phyloP scores from a whole-genome alignment of 352 stramenopile genomes.

The Globisporangium rhizosaccharum region DNA sequence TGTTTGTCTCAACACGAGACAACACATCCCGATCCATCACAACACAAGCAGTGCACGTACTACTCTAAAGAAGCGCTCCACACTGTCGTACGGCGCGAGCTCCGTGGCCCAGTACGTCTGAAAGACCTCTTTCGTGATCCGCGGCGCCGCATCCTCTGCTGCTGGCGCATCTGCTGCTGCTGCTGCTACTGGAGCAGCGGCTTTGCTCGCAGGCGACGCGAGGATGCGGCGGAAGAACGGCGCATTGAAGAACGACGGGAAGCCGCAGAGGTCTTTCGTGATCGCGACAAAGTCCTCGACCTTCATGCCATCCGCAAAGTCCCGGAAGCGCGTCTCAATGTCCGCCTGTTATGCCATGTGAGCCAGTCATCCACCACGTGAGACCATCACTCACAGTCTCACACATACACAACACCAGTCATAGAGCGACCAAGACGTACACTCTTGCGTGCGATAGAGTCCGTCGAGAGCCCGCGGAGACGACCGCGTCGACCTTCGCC shows the following conservation, averaged over 20 bases:
- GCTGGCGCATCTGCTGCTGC: slow-evolving; percentile 15
- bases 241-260: slow-evolving; percentile 98
- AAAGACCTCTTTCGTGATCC: slow-evolving; percentile 88
- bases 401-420: slow-evolving; percentile 1
- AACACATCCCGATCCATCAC: neutral
- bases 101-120: slow-evolving; percentile 92
- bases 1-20: slow-evolving; percentile 3
- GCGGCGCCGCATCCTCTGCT: slow-evolving; percentile 20
- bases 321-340: slow-evolving; percentile 72
- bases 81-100: slow-evolving; percentile 93
- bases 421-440: slow-evolving; percentile 15
- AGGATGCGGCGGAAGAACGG: slow-evolving; percentile 94
- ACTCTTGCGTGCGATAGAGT: slow-evolving; percentile 55
- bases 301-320: slow-evolving; percentile 81
- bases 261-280: slow-evolving; percentile 96
- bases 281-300: slow-evolving; percentile 90
- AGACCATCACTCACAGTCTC: neutral
- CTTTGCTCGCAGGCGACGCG: slow-evolving; percentile 13
- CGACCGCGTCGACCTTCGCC: slow-evolving; percentile 56
- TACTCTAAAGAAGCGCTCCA: slow-evolving; percentile 97
- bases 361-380: neutral
- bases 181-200: neutral
- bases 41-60: slow-evolving; percentile 32
- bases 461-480: slow-evolving; percentile 53
- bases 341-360: slow-evolving; percentile 23